These are phyloP conservation scores for Saccharomyces hybrid DNA, from an alignment of 1,139 yeast species.

Conservation along the genomic window DNA sequence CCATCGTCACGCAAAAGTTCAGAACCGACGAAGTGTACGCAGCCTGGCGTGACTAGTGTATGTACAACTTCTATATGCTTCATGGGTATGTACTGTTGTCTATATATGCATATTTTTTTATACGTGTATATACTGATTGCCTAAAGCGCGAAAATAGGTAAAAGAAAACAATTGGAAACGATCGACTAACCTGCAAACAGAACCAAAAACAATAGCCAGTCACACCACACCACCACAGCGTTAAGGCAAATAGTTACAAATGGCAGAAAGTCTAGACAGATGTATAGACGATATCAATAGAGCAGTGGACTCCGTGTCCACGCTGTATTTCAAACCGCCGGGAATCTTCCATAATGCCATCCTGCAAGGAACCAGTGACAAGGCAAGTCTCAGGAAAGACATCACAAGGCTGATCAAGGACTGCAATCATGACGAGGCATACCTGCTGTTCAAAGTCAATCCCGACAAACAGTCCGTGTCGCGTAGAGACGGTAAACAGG, in stretches of 20 bases:
- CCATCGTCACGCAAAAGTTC: constrained; percentile 88
- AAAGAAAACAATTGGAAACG: not conserved
- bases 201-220: not conserved
- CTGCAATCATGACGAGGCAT: constrained; percentile 26
- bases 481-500: constrained; percentile 30
- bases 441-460: constrained; percentile 24
- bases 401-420: constrained; percentile 28
- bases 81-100: not conserved
- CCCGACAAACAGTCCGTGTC: constrained; percentile 16
- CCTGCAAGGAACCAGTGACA: constrained; percentile 13
- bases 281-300: constrained; percentile 25
- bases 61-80: not conserved
- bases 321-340: constrained; percentile 31
- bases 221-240: not conserved
- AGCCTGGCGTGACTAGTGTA: constrained; percentile 63
- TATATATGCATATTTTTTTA: not conserved
- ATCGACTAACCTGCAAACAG: not conserved
- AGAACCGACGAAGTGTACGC: constrained; percentile 89
- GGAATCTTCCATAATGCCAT: constrained; percentile 32
- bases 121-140: not conserved
- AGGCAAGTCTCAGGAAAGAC: constrained; percentile 1
- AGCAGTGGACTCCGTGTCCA: constrained; percentile 24
- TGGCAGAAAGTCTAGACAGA: constrained; percentile 24
- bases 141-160: not conserved
- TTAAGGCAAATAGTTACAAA: constrained; percentile 3